Evolutionary conservation across 108 stramenopile species (phyloP).

Genomic region (Craspedostauros australis): DNA sequence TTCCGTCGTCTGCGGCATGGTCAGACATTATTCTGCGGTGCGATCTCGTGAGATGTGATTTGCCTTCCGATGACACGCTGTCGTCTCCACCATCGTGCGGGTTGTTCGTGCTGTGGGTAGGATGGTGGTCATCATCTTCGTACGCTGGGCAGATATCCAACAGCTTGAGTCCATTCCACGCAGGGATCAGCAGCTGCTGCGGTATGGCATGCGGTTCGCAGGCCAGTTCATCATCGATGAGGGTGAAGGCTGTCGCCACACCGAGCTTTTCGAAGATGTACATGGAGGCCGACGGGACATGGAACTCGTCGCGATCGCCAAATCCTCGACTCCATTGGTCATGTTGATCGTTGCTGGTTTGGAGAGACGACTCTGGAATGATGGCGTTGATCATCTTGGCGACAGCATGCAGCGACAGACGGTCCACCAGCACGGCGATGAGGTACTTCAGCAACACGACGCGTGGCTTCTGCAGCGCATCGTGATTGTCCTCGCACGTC

Average conservation of each 20-base stretch:
- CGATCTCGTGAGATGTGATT: too few species aligned
- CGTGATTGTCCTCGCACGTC: neutral
- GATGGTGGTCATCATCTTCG: slow-evolving; percentile 55
- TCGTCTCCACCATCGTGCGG: slow-evolving; percentile 28
- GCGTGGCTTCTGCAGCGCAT: too few species aligned
- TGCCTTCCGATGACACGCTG: slow-evolving; percentile 34
- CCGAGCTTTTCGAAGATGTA: slow-evolving; percentile 75
- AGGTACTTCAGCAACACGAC: slow-evolving; percentile 57
- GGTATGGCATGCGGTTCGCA: slow-evolving; percentile 77
- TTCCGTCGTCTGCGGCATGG: too few species aligned
- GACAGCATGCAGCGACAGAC: slow-evolving; percentile 38
- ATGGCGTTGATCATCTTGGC: neutral
- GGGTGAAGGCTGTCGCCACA: slow-evolving; percentile 61
- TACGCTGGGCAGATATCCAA: slow-evolving; percentile 72
- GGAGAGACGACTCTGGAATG: neutral
- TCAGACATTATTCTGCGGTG: too few species aligned
- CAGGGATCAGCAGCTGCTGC: slow-evolving; percentile 83
- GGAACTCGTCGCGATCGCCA: slow-evolving; percentile 12
- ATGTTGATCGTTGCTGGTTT: too few species aligned
- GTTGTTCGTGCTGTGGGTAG: slow-evolving; percentile 17
- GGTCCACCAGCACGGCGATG: slow-evolving; percentile 44
- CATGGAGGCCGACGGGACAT: slow-evolving; percentile 65
- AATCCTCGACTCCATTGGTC: neutral
- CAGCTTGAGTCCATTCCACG: slow-evolving; percentile 71
- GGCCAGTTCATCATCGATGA: slow-evolving; percentile 84